A percentile compares a stretch with the other conserved stretches of the same genome.
Conservation (phyloP, 257 asterid species). For the Lycium ferocissimum region DNA sequence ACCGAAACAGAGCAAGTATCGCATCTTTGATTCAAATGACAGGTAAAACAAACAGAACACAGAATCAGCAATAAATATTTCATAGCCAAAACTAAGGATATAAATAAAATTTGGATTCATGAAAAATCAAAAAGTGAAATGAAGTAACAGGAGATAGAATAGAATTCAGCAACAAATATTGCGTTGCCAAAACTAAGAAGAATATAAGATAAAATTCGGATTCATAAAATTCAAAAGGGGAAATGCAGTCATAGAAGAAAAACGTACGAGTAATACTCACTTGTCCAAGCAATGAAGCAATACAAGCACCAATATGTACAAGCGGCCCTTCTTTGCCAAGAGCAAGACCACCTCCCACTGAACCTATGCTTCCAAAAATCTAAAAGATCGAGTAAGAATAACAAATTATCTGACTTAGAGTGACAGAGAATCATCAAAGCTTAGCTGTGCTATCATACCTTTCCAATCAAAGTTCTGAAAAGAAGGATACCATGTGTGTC, state of each 20-base stretch:
- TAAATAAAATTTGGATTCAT: background rate
- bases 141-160: background rate
- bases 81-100: background rate
- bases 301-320: conserved; percentile 98
- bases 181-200: background rate
- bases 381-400: conserved; percentile 42
- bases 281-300: conserved; percentile 99
- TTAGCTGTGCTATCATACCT: conserved; percentile 56
- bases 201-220: background rate
- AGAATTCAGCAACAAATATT: background rate
- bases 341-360: conserved; percentile 99
- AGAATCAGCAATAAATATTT: background rate
- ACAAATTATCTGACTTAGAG: background rate
- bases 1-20: background rate
- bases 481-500: conserved; percentile 95
- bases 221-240: background rate
- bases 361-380: conserved; percentile 99
- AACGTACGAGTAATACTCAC: conserved; percentile 51
- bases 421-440: conserved; percentile 24
- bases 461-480: conserved; percentile 94
- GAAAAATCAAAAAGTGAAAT: conserved; percentile 8
- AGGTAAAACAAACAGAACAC: background rate
- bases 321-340: conserved; percentile 99
- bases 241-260: background rate
- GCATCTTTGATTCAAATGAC: background rate